Evolutionary conservation across 2,329 filamentous ascomycete genomes (phyloP), one percentile per base, ranked within the genome.

Genomic region (Polytolypa hystricis): DNA sequence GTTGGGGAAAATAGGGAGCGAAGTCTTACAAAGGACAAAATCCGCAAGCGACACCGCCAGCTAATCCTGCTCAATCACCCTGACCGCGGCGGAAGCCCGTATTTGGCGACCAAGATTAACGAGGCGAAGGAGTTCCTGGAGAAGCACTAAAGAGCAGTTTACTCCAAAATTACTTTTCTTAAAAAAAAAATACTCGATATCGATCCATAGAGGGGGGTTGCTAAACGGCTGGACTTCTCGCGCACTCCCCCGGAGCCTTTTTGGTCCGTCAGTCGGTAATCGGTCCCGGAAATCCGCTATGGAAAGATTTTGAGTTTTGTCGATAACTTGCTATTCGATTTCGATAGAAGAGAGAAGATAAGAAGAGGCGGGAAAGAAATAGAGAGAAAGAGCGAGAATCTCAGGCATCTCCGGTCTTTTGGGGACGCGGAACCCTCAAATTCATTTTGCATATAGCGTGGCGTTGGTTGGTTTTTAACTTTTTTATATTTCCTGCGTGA

Each of bases 41-140:
- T 98, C 52, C 84, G 91, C 57, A 95, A 95, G 67, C 85, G 87
- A 50, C 91, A 98, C 65, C 81, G 91, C 46, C 85, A 80, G 37
- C 77, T 96, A 48, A 98, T 98, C 89, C 77, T 98, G 39, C 71
- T 94, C 47, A 98, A 98, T 70, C 91, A 98, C 62, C 91, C 91
- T 45, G 91, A 98, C 70, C 82, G 91, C 56, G 91, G 91, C 47
- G 91, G 91, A 26, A 95, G 86, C 56, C 91, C 91, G 5, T 98
- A 96, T 58, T 67, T 98, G 30, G 91, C 91, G 10, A 95, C 87
- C 37, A 98, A 98, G 64, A 82, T 98, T 57, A 98, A 98, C 65
- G 91, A 98, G 62, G 91, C 91, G 26, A 98, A 98, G 64, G 89
- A 96, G 59, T 76, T 96, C 45, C 59, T 98, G 48, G 91, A 98